These are phyloP conservation scores for Aspergillus cejpii DNA, from an alignment of 2,329 filamentous ascomycete genomes.

Conservation along the genomic window DNA sequence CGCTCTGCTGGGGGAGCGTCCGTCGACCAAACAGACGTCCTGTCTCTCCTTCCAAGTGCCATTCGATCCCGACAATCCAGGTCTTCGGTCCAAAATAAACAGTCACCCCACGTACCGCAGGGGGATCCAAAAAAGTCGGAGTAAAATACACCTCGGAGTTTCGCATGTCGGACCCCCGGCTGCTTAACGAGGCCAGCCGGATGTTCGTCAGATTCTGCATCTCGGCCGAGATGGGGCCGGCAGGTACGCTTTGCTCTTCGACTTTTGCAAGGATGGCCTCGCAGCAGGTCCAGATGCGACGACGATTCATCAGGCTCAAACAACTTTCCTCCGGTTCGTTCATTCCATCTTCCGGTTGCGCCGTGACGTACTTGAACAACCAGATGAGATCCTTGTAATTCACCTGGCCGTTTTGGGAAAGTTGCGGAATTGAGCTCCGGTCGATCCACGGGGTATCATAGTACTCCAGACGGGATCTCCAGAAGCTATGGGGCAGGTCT, in stretches of 20 bases:
- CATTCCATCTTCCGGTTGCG: not conserved
- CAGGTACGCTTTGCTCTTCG: conserved; percentile 1
- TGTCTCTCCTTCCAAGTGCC: too few species aligned
- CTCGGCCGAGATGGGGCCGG: not conserved
- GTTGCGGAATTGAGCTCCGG: not conserved
- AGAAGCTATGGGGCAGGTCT: not conserved
- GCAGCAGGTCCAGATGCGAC: conserved; percentile 6
- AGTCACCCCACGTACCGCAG: not conserved
- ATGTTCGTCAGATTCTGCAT: not conserved
- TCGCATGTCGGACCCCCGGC: not conserved
- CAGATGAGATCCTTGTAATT: not conserved
- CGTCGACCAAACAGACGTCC: too few species aligned
- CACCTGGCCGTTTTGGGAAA: not conserved
- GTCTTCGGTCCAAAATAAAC: not conserved
- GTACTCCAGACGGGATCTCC: not conserved
- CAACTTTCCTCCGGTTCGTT: not conserved
- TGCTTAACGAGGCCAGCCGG: not conserved
- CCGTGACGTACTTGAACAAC: not conserved
- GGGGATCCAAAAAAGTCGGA: not conserved
- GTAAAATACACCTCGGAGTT: not conserved
- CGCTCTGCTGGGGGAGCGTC: too few species aligned
- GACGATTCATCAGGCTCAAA: not conserved
- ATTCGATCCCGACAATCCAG: not conserved
- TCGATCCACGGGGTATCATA: conserved; percentile 3
- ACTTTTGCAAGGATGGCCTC: conserved; percentile 6